These are phyloP conservation scores for Lanmaoa rubissima DNA, from an alignment of 768 basidiomycete genomes.

Conservation along the genomic window DNA sequence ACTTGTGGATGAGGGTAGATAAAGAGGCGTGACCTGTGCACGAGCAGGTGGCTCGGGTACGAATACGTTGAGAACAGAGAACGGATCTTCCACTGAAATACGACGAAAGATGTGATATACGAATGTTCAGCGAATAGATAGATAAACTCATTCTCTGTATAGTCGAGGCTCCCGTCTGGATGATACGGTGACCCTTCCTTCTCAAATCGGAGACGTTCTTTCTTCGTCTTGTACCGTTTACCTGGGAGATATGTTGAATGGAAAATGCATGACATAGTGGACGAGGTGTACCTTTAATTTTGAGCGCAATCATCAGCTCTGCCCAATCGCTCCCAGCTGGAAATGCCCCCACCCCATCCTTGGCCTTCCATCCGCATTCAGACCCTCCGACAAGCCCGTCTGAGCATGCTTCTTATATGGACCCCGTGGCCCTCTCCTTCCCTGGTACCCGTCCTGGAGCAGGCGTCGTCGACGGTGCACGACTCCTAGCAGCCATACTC, in stretches of 20 bases:
- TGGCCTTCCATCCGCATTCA: conserved; percentile 71
- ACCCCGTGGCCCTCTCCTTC: conserved; percentile 47
- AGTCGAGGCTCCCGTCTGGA: conserved; percentile 79
- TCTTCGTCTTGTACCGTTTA: conserved; percentile 78
- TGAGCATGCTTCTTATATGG: conserved; percentile 54
- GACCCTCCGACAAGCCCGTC: conserved; percentile 39
- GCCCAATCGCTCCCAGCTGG: conserved; percentile 71
- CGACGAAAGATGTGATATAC: neutral
- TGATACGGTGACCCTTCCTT: conserved; percentile 68
- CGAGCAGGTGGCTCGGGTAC: conserved; percentile 56
- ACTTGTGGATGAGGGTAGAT: too few species aligned
- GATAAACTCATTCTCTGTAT: conserved; percentile 55
- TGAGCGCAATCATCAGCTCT: conserved; percentile 67
- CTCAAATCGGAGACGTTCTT: conserved; percentile 74
- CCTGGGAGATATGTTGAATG: conserved; percentile 31
- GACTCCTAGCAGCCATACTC: too few species aligned
- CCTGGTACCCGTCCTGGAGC: conserved; percentile 24
- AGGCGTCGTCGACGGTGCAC: conserved; percentile 12
- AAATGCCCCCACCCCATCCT: conserved; percentile 73
- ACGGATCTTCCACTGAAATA: conserved; percentile 76
- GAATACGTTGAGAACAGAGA: conserved; percentile 61
- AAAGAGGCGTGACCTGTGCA: conserved; percentile 58
- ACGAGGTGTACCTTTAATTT: conserved; percentile 59
- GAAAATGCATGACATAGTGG: neutral
- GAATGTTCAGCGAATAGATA: neutral